A percentile compares a stretch with the other conserved stretches of the same genome.
Evolutionary conservation across 1,284 basidiomycete genomes (phyloP).

Genomic region (Pseudozyma tsukubaensis): DNA sequence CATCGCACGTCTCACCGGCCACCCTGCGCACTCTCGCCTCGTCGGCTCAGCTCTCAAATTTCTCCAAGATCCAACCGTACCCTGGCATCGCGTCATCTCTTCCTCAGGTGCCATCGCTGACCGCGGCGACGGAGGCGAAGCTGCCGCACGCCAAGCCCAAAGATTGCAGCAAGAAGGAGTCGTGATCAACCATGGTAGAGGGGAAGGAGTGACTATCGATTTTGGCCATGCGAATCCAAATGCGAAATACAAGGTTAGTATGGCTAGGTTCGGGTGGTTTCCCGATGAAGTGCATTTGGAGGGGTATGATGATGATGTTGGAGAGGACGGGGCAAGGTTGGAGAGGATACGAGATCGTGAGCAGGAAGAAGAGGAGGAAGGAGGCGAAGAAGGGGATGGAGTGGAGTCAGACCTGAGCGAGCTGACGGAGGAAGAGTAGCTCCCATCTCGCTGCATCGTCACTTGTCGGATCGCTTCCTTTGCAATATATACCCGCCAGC

Average conservation of each 20-base stretch:
- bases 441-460: background rate
- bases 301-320: conserved; percentile 30
- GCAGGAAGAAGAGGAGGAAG: too few relatives aligned
- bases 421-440: conserved; percentile 16
- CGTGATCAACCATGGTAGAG: conserved; percentile 41
- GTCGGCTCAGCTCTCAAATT: conserved; percentile 64
- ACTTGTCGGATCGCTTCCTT: background rate
- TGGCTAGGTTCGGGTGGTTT: conserved; percentile 53
- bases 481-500: conserved; percentile 15
- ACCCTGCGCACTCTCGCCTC: conserved; percentile 59
- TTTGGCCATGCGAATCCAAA: conserved; percentile 44
- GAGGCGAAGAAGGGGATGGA: background rate
- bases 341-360: conserved; percentile 4
- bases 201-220: conserved; percentile 43
- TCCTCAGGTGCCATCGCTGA: conserved; percentile 62
- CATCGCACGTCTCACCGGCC: conserved; percentile 61
- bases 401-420: conserved; percentile 33
- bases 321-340: background rate
- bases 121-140: conserved; percentile 64
- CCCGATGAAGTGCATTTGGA: conserved; percentile 36
- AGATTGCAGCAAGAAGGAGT: conserved; percentile 54
- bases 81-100: conserved; percentile 64
- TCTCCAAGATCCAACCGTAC: conserved; percentile 53
- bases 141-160: conserved; percentile 58
- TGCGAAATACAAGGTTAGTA: conserved; percentile 38